Conservation (phyloP, 352 stramenopile genomes). For the Phytophthora agathidicida region DNA sequence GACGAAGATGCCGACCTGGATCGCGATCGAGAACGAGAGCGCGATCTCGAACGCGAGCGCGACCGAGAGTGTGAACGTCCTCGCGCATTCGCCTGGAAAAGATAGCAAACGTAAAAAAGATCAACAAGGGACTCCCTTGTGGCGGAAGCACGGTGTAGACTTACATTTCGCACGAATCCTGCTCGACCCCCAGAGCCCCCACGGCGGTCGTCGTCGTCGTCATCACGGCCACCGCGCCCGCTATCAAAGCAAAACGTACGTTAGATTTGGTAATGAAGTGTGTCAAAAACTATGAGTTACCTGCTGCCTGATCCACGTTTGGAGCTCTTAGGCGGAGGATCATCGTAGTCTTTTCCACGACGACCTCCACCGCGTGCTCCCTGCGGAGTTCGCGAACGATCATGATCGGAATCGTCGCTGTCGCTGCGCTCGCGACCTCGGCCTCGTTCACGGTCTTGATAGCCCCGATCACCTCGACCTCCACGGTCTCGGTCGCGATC, state of each 20-base stretch:
- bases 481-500: constrained; percentile 36
- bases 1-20: constrained; percentile 73
- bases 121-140: too few species aligned
- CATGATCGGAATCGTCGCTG: constrained; percentile 36
- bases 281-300: not conserved
- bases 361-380: constrained; percentile 20
- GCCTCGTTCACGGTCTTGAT: constrained; percentile 33
- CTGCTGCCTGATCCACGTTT: constrained; percentile 37
- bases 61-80: constrained; percentile 50
- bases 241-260: not conserved
- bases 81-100: constrained; percentile 35
- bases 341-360: constrained; percentile 55
- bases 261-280: constrained; percentile 3
- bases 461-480: constrained; percentile 44
- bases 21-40: constrained; percentile 53
- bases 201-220: constrained; percentile 64
- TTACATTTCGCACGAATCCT: constrained; percentile 48
- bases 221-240: constrained; percentile 47
- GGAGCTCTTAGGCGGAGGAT: constrained; percentile 24
- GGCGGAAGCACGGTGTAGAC: too few species aligned
- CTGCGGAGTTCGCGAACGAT: constrained; percentile 35
- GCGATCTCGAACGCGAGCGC: constrained; percentile 50
- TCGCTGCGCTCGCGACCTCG: constrained; percentile 24
- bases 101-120: constrained; percentile 1
- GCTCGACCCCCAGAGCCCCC: constrained; percentile 14